phyloP scores from a whole-genome alignment of 2,329 filamentous ascomycete species.

The Arthrobotrys conoides region DNA sequence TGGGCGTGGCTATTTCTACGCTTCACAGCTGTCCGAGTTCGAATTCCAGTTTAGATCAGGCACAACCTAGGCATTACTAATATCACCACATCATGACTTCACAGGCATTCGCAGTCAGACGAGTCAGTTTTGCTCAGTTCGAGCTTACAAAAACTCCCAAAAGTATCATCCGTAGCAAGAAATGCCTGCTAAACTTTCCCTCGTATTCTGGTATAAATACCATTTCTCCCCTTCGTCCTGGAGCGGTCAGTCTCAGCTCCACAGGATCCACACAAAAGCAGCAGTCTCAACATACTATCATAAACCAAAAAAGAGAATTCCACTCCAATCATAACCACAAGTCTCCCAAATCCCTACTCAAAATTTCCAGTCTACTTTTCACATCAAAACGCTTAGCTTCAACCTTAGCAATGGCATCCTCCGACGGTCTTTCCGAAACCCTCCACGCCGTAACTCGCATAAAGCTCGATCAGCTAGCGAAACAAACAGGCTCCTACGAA shows the following conservation, averaged over 20 bases:
- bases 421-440: slow-evolving; percentile 66
- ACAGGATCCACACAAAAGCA: background rate
- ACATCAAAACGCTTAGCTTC: background rate
- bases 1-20: too few species aligned
- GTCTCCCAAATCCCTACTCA: background rate
- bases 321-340: background rate
- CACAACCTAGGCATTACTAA: slow-evolving; percentile 4
- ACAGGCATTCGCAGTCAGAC: background rate
- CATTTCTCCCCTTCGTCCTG: background rate
- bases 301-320: background rate
- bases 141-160: background rate
- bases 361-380: background rate
- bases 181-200: background rate
- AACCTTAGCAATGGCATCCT: slow-evolving; percentile 25
- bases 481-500: slow-evolving; percentile 69
- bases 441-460: slow-evolving; percentile 72
- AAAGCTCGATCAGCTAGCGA: slow-evolving; percentile 73
- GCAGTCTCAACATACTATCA: background rate
- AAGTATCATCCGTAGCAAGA: background rate
- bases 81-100: slow-evolving; percentile 3
- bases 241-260: background rate
- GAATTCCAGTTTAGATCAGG: background rate
- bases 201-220: slow-evolving; percentile 6
- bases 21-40: too few species aligned
- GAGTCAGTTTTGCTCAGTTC: slow-evolving; percentile 18